Percentiles rank a stretch among this genome's conserved stretches.
phyloP scores from a whole-genome alignment of 495 filamentous ascomycete species.

The Penicillium arizonense region DNA sequence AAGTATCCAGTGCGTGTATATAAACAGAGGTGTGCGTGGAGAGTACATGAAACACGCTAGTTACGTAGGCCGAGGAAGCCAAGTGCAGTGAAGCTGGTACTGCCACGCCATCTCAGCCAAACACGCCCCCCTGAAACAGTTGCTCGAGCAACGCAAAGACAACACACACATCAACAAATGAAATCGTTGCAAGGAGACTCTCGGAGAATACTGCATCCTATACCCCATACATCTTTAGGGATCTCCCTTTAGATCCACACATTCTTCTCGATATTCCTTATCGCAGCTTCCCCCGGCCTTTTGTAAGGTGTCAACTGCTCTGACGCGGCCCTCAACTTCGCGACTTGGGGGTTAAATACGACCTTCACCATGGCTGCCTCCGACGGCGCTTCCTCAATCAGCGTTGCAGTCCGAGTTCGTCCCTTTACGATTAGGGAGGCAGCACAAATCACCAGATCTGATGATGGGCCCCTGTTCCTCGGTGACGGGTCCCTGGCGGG shows the following conservation, averaged over 20 bases:
- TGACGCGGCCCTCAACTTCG: constrained; percentile 20
- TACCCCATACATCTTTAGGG: constrained; percentile 14
- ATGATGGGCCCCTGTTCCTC: constrained; percentile 88
- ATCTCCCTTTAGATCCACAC: constrained; percentile 24
- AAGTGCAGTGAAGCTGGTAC: background rate
- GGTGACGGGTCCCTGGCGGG: constrained; percentile 91
- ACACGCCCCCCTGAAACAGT: constrained; percentile 18
- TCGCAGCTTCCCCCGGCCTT: constrained; percentile 12
- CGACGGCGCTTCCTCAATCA: constrained; percentile 69
- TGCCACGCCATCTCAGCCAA: constrained; percentile 10
- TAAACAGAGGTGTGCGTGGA: too few species aligned
- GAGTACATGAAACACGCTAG: too few species aligned
- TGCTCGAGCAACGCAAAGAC: constrained; percentile 40
- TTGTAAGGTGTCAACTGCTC: constrained; percentile 22
- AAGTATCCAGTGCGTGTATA: too few species aligned
- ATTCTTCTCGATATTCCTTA: constrained; percentile 28
- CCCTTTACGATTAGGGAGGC: constrained; percentile 78
- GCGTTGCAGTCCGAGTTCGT: constrained; percentile 77
- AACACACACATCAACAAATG: constrained; percentile 41
- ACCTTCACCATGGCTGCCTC: constrained; percentile 47
- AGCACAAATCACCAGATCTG: constrained; percentile 67
- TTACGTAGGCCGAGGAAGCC: too few species aligned
- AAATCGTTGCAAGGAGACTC: constrained; percentile 22
- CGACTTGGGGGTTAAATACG: constrained; percentile 15
- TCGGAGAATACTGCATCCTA: constrained; percentile 33